Evolutionary conservation across 2,329 filamentous ascomycete genomes (phyloP).

Genomic region (Pseudopithomyces maydicus): DNA sequence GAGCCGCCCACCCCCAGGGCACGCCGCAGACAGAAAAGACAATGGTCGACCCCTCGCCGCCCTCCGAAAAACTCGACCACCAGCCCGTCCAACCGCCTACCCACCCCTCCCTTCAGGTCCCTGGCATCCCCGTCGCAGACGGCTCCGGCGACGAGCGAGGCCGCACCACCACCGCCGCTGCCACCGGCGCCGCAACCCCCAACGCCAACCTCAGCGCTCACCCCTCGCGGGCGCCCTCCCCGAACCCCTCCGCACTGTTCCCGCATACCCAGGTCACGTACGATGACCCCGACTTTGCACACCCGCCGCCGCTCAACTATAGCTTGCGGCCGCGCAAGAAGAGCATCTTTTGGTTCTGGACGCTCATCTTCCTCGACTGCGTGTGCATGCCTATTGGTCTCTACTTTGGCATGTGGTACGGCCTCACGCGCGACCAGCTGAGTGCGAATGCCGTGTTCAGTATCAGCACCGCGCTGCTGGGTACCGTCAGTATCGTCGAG

Average conservation of each 20-base stretch:
- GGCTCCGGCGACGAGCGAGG: constrained; percentile 9
- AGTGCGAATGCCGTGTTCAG: constrained; percentile 58
- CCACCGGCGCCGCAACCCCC: background rate
- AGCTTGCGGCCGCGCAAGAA: constrained; percentile 59
- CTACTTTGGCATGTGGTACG: constrained; percentile 67
- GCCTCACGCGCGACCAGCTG: constrained; percentile 51
- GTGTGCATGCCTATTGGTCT: constrained; percentile 63
- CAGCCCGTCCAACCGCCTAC: constrained; percentile 7
- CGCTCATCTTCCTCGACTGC: constrained; percentile 63
- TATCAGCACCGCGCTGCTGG: constrained; percentile 59
- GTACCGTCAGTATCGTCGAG: constrained; percentile 60
- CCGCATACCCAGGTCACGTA: constrained; percentile 49
- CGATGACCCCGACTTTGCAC: constrained; percentile 46
- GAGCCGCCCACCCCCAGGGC: constrained; percentile 18
- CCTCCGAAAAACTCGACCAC: background rate
- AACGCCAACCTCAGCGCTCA: constrained; percentile 4
- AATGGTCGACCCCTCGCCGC: background rate
- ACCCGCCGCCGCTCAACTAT: constrained; percentile 61
- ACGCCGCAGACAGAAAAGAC: background rate
- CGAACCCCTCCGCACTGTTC: constrained; percentile 39
- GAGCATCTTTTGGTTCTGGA: constrained; percentile 64
- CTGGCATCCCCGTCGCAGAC: constrained; percentile 24
- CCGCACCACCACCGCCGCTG: background rate
- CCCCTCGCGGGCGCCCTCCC: constrained; percentile 24
- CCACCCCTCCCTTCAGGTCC: constrained; percentile 23